These are phyloP conservation scores for Thermochaetoides thermophila DNA, from an alignment of 495 filamentous ascomycete species.

Conservation along the genomic window DNA sequence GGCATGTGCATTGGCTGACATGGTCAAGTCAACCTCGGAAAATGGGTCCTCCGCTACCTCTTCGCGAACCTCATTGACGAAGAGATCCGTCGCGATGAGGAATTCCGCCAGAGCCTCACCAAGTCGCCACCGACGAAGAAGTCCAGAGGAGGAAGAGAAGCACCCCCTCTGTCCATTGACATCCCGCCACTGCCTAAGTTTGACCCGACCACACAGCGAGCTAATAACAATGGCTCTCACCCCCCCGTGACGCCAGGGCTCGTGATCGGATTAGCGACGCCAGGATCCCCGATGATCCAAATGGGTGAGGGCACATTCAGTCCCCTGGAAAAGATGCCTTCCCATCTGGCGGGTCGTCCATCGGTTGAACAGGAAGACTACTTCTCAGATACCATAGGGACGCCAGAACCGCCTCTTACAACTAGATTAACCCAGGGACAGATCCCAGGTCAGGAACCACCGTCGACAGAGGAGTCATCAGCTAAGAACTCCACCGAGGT, in stretches of 20 bases:
- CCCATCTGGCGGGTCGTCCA: constrained; percentile 19
- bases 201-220: constrained; percentile 45
- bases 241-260: constrained; percentile 55
- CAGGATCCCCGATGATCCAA: constrained; percentile 26
- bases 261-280: constrained; percentile 67
- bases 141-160: constrained; percentile 34
- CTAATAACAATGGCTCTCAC: constrained; percentile 41
- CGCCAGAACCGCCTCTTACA: no score
- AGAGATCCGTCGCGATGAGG: constrained; percentile 67
- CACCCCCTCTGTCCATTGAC: constrained; percentile 51
- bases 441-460: constrained; percentile 11
- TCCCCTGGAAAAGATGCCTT: constrained; percentile 24
- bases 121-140: constrained; percentile 44
- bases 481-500: constrained; percentile 11
- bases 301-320: constrained; percentile 27
- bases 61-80: constrained; percentile 83
- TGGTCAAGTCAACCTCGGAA: constrained; percentile 74
- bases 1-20: constrained; percentile 8
- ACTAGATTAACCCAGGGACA: no score
- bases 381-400: constrained; percentile 31
- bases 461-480: constrained; percentile 18
- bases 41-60: constrained; percentile 89
- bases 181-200: constrained; percentile 46
- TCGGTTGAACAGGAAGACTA: constrained; percentile 32
- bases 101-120: constrained; percentile 51